Percentiles rank a stretch among this genome's conserved stretches.
Conservation (phyloP, 306 rosid species). For the Delonix regia region DNA sequence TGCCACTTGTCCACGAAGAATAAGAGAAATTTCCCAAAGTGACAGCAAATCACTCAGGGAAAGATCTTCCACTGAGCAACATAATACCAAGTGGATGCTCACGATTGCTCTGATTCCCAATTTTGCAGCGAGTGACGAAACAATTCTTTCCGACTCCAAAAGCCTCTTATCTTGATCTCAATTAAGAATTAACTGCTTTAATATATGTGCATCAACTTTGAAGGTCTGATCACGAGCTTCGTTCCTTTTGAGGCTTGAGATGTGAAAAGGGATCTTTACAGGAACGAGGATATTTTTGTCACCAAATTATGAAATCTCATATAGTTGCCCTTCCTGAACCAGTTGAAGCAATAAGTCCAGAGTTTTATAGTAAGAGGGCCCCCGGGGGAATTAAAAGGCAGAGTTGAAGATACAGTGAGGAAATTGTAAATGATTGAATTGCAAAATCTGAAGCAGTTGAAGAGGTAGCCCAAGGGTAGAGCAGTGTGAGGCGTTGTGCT, state of each 20-base stretch:
- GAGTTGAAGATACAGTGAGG: constrained; percentile 22
- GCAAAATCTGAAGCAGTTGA: constrained; percentile 28
- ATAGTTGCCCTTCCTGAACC: background rate
- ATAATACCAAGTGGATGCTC: constrained; percentile 23
- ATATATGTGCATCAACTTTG: background rate
- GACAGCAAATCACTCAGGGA: constrained; percentile 19
- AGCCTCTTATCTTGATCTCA: background rate
- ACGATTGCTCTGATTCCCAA: constrained; percentile 29
- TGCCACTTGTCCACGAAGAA: constrained; percentile 37
- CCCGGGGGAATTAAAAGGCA: constrained; percentile 27
- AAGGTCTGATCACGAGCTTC: background rate
- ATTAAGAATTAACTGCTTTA: background rate
- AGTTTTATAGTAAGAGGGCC: background rate
- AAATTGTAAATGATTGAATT: constrained; percentile 22
- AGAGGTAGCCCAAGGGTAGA: constrained; percentile 29
- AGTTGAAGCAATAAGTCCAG: constrained; percentile 16
- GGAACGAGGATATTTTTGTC: constrained; percentile 7
- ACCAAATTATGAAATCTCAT: background rate
- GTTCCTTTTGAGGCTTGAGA: too few relatives aligned
- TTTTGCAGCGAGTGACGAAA: constrained; percentile 25
- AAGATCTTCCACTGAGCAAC: constrained; percentile 15
- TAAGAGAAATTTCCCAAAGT: constrained; percentile 25
- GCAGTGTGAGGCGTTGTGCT: constrained; percentile 34
- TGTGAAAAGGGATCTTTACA: background rate
- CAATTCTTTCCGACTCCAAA: constrained; percentile 27